Evolutionary conservation across 2,329 filamentous ascomycete genomes (phyloP).

Genomic region (Dactylellina drechsleri): DNA sequence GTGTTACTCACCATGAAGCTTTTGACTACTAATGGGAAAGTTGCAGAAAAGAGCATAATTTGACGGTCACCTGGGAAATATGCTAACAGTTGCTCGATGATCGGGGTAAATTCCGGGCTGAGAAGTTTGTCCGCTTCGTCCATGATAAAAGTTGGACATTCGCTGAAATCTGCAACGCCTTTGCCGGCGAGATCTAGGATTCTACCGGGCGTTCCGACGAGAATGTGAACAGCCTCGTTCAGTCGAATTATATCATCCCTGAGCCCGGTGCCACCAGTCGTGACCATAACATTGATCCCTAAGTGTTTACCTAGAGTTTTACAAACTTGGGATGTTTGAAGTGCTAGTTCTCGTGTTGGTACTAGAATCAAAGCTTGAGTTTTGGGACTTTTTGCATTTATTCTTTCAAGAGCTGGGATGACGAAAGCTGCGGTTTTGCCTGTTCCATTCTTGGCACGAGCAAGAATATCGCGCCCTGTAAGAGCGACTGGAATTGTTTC

Average conservation of each 20-base stretch:
- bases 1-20: conserved; percentile 72
- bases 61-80: conserved; percentile 98
- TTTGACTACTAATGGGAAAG: conserved; percentile 96
- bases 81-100: conserved; percentile 92
- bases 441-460: conserved; percentile 96
- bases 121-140: conserved; percentile 98
- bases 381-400: conserved; percentile 96
- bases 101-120: conserved; percentile 94
- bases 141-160: conserved; percentile 99
- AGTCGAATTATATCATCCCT: conserved; percentile 97
- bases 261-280: conserved; percentile 91
- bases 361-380: conserved; percentile 97
- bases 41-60: conserved; percentile 99
- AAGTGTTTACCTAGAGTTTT: conserved; percentile 98
- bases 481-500: conserved; percentile 97
- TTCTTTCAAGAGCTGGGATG: conserved; percentile 91
- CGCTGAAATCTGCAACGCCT: conserved; percentile 92
- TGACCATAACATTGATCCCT: conserved; percentile 98
- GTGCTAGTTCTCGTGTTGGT: conserved; percentile 92
- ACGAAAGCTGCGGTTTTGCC: conserved; percentile 98
- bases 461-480: conserved; percentile 92
- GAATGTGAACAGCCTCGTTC: conserved; percentile 93
- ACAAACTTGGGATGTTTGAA: conserved; percentile 99
- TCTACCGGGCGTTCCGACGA: conserved; percentile 95
- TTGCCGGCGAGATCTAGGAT: conserved; percentile 97